Conservation (phyloP, 495 filamentous ascomycete species). For the Penicillium crystallinum region DNA sequence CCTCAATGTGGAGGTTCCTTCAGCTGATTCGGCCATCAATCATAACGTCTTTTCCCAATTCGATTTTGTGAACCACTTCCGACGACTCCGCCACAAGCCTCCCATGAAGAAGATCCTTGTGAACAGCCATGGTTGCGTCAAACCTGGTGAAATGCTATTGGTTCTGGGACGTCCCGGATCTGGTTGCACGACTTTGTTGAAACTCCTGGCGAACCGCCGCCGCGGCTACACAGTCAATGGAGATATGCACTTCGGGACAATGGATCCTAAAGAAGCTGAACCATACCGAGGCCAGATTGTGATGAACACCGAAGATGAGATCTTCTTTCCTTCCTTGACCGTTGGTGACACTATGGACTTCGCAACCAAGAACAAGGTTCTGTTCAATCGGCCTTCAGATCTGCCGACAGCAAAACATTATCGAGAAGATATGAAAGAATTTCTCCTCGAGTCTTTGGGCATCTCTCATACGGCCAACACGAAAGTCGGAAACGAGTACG, state of each 20-base stretch:
- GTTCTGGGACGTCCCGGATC: constrained; percentile 41
- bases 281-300: constrained; percentile 53
- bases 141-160: constrained; percentile 31
- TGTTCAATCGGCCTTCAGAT: constrained; percentile 33
- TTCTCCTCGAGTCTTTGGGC: constrained; percentile 55
- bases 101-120: background rate
- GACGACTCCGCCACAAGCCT: too few species aligned
- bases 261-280: too few species aligned
- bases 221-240: background rate
- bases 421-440: constrained; percentile 38
- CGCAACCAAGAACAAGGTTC: constrained; percentile 44
- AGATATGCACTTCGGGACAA: background rate
- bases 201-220: constrained; percentile 10
- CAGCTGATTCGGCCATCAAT: background rate
- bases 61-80: background rate
- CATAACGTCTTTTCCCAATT: background rate
- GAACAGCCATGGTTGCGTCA: constrained; percentile 27
- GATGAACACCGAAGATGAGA: constrained; percentile 40
- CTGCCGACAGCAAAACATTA: constrained; percentile 37
- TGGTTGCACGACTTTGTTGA: constrained; percentile 36
- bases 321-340: constrained; percentile 55
- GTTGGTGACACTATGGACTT: constrained; percentile 58
- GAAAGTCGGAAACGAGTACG: constrained; percentile 61
- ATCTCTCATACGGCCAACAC: constrained; percentile 45
- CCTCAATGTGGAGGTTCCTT: background rate